Conservation (phyloP, 192 early-diverging fungal species). For the Lunasporangiospora selenospora region DNA sequence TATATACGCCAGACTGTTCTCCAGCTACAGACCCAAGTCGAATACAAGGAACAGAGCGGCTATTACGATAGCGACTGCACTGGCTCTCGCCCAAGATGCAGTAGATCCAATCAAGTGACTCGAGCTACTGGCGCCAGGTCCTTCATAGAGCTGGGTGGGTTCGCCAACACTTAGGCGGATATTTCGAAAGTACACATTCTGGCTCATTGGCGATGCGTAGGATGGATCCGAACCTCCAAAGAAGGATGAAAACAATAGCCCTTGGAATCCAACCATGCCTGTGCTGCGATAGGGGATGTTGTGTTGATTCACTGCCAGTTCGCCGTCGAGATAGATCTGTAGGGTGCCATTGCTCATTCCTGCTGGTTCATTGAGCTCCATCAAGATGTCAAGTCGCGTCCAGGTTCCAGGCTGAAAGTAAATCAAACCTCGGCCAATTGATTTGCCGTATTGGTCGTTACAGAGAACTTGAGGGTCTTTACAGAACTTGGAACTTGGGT, state of each 20-base stretch:
- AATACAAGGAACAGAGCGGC: too few species aligned
- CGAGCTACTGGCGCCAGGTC: conserved; percentile 10
- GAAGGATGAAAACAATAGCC: conserved; percentile 59
- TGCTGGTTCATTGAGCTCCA: conserved; percentile 44
- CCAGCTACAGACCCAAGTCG: too few species aligned
- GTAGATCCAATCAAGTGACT: neutral
- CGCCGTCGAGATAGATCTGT: conserved; percentile 52
- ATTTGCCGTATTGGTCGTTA: conserved; percentile 56
- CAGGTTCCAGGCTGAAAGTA: conserved; percentile 47
- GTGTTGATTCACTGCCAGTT: conserved; percentile 36
- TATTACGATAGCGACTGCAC: too few species aligned
- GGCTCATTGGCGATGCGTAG: conserved; percentile 48
- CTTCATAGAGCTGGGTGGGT: conserved; percentile 37
- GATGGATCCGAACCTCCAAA: conserved; percentile 52
- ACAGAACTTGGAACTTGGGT: conserved; percentile 41
- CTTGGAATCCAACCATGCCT: conserved; percentile 51
- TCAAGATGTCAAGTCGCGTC: conserved; percentile 52
- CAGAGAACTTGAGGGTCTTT: conserved; percentile 34
- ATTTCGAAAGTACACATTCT: conserved; percentile 53
- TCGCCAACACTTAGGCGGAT: conserved; percentile 51
- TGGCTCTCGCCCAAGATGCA: too few species aligned
- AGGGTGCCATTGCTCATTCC: conserved; percentile 49
- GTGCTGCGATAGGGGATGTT: conserved; percentile 48
- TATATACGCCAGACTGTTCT: too few species aligned
- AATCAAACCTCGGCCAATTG: conserved; percentile 56